These are phyloP conservation scores for Phialocephala sp. DNA, from an alignment of 2,329 filamentous ascomycete species.

Conservation along the genomic window DNA sequence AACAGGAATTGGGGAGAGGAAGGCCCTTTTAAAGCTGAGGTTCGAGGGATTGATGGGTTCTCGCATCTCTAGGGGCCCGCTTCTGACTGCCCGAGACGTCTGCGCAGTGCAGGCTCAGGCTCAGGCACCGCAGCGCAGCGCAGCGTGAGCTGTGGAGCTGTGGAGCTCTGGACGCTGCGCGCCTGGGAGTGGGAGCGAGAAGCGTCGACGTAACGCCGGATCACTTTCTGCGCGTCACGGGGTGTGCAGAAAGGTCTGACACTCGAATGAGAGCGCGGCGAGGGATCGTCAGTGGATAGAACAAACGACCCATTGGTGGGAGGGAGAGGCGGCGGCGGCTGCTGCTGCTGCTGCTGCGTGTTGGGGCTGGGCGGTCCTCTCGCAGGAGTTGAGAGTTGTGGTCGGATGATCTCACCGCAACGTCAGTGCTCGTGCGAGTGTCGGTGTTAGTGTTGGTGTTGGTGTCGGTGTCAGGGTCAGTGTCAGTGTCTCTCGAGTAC, in stretches of 20 bases:
- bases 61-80: neutral
- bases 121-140: neutral
- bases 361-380: too few species aligned
- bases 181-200: neutral
- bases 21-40: conserved; percentile 13
- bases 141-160: neutral
- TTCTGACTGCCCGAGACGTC: conserved; percentile 6
- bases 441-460: too few species aligned
- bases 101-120: too few species aligned
- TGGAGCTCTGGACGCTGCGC: neutral
- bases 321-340: too few species aligned
- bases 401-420: conserved; percentile 19
- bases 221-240: conserved; percentile 25
- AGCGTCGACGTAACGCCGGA: conserved; percentile 7
- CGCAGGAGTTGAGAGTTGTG: neutral
- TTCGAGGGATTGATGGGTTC: neutral
- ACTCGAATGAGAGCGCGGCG: conserved; percentile 8
- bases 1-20: neutral
- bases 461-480: too few species aligned
- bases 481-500: too few species aligned
- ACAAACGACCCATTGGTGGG: conserved; percentile 13
- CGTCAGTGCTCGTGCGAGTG: neutral
- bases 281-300: conserved; percentile 23
- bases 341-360: too few species aligned
- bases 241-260: conserved; percentile 15